Conservation (phyloP, 768 basidiomycete genomes). For the Rhodotorula paludigena region DNA sequence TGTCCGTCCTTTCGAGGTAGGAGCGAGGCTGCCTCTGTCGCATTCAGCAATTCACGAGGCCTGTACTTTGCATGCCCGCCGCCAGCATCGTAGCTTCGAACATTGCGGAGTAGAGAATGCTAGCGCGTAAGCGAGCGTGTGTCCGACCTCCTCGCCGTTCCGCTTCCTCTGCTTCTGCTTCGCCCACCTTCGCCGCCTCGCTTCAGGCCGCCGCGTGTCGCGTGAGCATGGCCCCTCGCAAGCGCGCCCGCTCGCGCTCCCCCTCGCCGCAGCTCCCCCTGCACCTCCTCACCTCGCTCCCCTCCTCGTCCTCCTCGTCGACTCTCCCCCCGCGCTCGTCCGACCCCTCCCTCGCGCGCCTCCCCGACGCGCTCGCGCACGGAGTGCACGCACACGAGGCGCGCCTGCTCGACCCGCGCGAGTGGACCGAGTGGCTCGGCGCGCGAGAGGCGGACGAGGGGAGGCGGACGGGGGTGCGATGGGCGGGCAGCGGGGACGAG, state of each 20-base stretch:
- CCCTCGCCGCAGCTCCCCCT: conserved; percentile 3
- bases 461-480: conserved; percentile 23
- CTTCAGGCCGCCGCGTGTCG: background rate
- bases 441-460: background rate
- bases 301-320: background rate
- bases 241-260: conserved; percentile 5
- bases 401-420: conserved; percentile 53
- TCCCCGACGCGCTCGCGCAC: conserved; percentile 8
- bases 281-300: conserved; percentile 2
- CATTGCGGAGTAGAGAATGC: no score
- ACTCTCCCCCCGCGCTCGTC: background rate
- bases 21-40: no score
- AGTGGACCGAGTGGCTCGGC: conserved; percentile 16
- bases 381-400: conserved; percentile 69
- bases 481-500: conserved; percentile 41
- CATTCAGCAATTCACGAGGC: no score
- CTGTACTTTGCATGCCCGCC: no score
- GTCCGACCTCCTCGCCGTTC: no score
- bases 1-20: no score
- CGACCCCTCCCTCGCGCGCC: background rate
- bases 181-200: background rate
- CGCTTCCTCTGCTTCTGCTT: no score
- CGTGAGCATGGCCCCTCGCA: background rate
- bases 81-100: no score
- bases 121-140: no score